Evolutionary conservation across 2,329 filamentous ascomycete genomes (phyloP).

Genomic region (Ceratocystis destructans): DNA sequence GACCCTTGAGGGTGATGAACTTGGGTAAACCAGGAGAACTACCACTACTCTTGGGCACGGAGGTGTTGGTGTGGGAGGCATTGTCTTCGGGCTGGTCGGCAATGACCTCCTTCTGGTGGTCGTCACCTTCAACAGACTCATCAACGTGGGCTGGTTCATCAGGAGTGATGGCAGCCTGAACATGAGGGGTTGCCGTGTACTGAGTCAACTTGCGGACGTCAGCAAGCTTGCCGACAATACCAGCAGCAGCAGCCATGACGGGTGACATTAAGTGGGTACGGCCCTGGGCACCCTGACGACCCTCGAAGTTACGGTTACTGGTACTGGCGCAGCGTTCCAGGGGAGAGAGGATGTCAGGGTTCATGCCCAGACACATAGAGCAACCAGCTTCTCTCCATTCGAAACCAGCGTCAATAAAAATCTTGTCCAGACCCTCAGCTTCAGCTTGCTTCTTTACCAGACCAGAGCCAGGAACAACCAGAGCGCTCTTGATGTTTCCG

Average conservation of each 20-base stretch:
- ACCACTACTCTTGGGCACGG: slow-evolving; percentile 32
- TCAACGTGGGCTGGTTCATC: slow-evolving; percentile 37
- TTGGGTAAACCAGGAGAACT: slow-evolving; percentile 57
- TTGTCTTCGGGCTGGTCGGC: slow-evolving; percentile 50
- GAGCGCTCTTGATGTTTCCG: slow-evolving; percentile 76
- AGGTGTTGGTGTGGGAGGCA: slow-evolving; percentile 50
- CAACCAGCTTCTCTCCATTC: slow-evolving; percentile 98
- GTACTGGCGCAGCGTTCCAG: slow-evolving; percentile 90
- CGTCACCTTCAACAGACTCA: slow-evolving; percentile 38
- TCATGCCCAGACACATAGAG: slow-evolving; percentile 99
- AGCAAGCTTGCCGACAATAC: slow-evolving; percentile 72
- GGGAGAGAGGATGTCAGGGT: slow-evolving; percentile 88
- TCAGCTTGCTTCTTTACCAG: slow-evolving; percentile 88
- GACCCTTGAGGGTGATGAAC: slow-evolving; percentile 71
- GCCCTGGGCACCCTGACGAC: slow-evolving; percentile 80
- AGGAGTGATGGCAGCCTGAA: slow-evolving; percentile 39
- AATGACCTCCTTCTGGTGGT: slow-evolving; percentile 39
- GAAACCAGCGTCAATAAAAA: slow-evolving; percentile 83
- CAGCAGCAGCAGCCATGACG: slow-evolving; percentile 81
- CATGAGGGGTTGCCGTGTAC: slow-evolving; percentile 44
- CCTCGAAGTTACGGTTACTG: slow-evolving; percentile 95
- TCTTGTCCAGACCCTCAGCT: slow-evolving; percentile 79
- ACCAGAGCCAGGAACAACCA: slow-evolving; percentile 93
- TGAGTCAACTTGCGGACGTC: slow-evolving; percentile 72
- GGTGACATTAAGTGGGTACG: slow-evolving; percentile 95